Evolutionary conservation across 441 rosid species (phyloP).

Genomic region (Erodium trifolium): DNA sequence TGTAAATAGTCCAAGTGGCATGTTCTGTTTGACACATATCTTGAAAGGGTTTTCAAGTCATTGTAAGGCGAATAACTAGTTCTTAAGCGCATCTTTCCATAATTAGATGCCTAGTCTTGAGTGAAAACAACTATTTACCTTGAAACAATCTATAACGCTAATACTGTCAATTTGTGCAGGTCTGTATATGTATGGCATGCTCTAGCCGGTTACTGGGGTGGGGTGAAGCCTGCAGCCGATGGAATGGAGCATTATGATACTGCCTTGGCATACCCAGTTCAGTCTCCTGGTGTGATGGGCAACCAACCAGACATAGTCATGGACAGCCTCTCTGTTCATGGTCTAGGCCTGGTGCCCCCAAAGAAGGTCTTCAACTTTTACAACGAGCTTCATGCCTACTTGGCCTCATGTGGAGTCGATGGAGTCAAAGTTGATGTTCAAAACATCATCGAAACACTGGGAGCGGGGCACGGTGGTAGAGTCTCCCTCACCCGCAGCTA

Average conservation of each 20-base stretch:
- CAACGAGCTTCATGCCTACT: constrained; percentile 63
- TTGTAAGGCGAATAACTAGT: too few species aligned
- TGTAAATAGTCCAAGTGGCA: too few species aligned
- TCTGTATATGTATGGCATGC: constrained; percentile 91
- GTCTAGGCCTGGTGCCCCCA: constrained; percentile 71
- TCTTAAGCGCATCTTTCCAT: too few species aligned
- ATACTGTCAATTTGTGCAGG: background rate
- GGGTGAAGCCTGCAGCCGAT: constrained; percentile 54
- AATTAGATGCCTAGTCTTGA: background rate
- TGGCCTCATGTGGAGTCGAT: constrained; percentile 68
- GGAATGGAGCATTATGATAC: constrained; percentile 63
- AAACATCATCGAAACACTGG: constrained; percentile 77
- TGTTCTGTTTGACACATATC: too few species aligned
- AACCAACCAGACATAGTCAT: constrained; percentile 73
- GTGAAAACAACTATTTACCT: background rate
- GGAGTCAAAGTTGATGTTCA: constrained; percentile 91
- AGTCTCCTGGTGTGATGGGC: constrained; percentile 56
- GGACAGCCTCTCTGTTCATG: constrained; percentile 55
- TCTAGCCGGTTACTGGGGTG: constrained; percentile 92
- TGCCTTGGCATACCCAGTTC: constrained; percentile 52
- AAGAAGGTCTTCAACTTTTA: constrained; percentile 61
- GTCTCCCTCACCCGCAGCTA: constrained; percentile 71
- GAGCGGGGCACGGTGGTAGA: constrained; percentile 75
- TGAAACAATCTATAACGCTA: background rate
- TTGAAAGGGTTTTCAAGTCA: too few species aligned